Evolutionary conservation across 257 asterid species (phyloP).

Genomic region (Buddleja alternifolia): DNA sequence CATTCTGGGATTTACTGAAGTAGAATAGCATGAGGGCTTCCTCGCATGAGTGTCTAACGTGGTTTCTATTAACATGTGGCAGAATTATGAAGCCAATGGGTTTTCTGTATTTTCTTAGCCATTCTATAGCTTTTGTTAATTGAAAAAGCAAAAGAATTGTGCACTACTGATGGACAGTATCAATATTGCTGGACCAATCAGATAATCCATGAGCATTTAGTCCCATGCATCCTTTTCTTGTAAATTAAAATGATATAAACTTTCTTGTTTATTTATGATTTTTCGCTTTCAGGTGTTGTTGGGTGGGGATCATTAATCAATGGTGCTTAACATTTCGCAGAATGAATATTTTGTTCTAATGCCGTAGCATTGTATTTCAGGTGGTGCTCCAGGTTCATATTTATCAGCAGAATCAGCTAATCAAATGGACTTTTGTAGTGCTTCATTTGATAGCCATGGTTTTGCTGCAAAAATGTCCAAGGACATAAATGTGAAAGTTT

Average conservation of each 20-base stretch:
- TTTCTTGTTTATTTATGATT: background rate
- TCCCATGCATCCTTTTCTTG: background rate
- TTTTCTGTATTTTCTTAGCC: background rate
- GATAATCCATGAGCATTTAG: background rate
- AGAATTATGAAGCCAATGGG: background rate
- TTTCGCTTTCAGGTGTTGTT: conserved; percentile 17
- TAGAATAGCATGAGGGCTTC: conserved; percentile 12
- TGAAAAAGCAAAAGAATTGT: conserved; percentile 1
- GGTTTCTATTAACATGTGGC: background rate
- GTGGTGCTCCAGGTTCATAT: conserved; percentile 66
- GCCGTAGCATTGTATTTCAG: conserved; percentile 43
- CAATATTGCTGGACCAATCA: background rate
- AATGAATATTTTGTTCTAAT: conserved; percentile 27
- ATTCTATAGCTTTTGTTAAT: background rate
- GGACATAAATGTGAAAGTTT: conserved; percentile 65
- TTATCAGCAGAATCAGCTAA: conserved; percentile 61
- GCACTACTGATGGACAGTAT: background rate
- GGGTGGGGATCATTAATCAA: background rate
- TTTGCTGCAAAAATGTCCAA: conserved; percentile 63
- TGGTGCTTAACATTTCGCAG: conserved; percentile 15
- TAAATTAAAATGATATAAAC: conserved; percentile 10
- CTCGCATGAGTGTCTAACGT: conserved; percentile 10
- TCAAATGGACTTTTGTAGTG: conserved; percentile 68
- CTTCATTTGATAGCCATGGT: conserved; percentile 68
- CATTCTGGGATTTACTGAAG: background rate